These are phyloP conservation scores for Ceratobasidium sp. DNA, from an alignment of 1,284 basidiomycete species.

Conservation along the genomic window DNA sequence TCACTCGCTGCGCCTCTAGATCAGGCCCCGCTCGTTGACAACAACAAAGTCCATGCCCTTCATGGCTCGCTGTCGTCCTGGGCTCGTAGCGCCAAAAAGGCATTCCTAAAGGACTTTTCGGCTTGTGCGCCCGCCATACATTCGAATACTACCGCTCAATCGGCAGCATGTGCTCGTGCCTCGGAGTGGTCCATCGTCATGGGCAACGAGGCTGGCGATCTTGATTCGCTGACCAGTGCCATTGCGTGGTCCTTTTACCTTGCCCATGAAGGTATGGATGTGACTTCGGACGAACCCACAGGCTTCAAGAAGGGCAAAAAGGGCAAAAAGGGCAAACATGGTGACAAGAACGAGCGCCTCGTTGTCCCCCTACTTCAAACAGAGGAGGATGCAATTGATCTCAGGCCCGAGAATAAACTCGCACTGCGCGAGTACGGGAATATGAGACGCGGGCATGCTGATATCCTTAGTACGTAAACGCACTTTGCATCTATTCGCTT, in stretches of 20 bases:
- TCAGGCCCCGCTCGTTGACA: conserved; percentile 11
- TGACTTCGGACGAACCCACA: neutral
- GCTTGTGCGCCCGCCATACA: conserved; percentile 15
- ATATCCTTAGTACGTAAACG: conserved; percentile 15
- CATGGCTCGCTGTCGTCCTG: conserved; percentile 28
- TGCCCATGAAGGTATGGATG: conserved; percentile 13
- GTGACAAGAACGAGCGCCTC: conserved; percentile 2
- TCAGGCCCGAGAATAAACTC: conserved; percentile 29
- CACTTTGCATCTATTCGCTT: neutral
- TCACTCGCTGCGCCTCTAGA: conserved; percentile 18
- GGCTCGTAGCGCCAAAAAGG: conserved; percentile 23
- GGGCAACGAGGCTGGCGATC: conserved; percentile 36
- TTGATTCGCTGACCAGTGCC: conserved; percentile 29
- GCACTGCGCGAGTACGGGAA: conserved; percentile 30
- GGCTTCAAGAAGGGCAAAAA: neutral
- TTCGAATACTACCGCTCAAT: conserved; percentile 12
- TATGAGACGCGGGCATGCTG: conserved; percentile 30
- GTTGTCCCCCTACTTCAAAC: conserved; percentile 32
- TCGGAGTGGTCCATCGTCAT: conserved; percentile 30
- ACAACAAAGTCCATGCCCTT: conserved; percentile 11
- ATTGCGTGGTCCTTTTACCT: conserved; percentile 32
- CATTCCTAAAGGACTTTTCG: conserved; percentile 16
- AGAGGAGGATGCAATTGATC: conserved; percentile 29
- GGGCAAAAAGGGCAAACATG: conserved; percentile 13
- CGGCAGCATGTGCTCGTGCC: conserved; percentile 19